Evolutionary conservation across 768 basidiomycete genomes (phyloP), one percentile per base, ranked within the genome.

Genomic region (Rhodotorula kratochvilovae): DNA sequence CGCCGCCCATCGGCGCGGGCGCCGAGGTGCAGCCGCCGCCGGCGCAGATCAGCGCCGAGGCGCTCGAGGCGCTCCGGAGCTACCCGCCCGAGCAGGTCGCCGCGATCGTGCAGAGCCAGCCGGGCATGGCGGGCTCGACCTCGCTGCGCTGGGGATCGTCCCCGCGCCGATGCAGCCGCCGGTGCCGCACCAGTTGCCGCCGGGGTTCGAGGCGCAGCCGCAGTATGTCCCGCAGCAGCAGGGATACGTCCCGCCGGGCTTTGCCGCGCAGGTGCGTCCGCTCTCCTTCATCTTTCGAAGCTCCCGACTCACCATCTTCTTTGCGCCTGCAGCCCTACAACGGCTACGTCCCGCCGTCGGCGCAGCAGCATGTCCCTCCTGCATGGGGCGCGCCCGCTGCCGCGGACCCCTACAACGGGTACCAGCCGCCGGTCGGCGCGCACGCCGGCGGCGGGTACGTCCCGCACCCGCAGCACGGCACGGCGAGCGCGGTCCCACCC

Each of bases 321-420:
- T 36, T 27, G 11, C 5, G 16, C 35, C 42, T 16, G 53, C 19
- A 58, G 21, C 23, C 43, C 13, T 71, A 71, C 70, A 29, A 66
- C 70, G 70, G 70, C 25, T 71, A 71, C 70, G 53, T 62, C 25
- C 70, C 70, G 25, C 70, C 70, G 7, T 3, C 57, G 7, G 5
- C 55, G 6, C 36, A 54, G 10, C 16, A 17, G 16, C 51, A n/a
- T 19, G 35, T 27, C 7, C 31, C 16, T 7, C 3, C 21, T n/a
- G 31, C 29, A 3, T n/a, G 58, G 16, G 29, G 25, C 13, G 58
- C 33, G 21, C 33, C 15, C 31, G 21, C 33, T 2, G 25, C 36
- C 17, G n/a, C n/a, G n/a, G 39, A 58, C 36, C 36, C 12, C 2
- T 59, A 59, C 58, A 42, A 31, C 58, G 58, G 58, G 17, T 59